Percentiles rank a stretch among this genome's conserved stretches.
phyloP scores from a whole-genome alignment of 179 eudicot genomes.

The Heliamphora pulchella region DNA sequence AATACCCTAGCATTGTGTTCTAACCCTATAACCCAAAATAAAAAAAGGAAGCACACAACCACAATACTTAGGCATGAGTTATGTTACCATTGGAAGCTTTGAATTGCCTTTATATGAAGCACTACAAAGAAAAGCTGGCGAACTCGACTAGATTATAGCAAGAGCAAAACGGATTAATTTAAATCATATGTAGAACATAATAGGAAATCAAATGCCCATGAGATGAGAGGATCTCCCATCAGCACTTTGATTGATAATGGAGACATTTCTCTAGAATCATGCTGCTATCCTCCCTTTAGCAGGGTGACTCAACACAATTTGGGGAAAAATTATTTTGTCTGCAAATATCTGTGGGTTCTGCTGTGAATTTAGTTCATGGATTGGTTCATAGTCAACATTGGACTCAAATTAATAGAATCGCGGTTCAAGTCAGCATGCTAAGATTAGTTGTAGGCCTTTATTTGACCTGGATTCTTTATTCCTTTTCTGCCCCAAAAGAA shows the following conservation, averaged over 20 bases:
- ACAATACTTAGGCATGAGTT: not conserved
- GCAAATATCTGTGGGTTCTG: slow-evolving; percentile 7
- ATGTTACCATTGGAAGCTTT: slow-evolving; percentile 1
- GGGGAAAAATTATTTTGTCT: not conserved
- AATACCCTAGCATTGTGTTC: too few relatives aligned
- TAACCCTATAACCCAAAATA: too few relatives aligned
- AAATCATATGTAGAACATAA: not conserved
- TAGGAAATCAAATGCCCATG: not conserved
- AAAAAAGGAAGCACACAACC: too few relatives aligned
- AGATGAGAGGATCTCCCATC: not conserved
- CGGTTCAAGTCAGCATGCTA: not conserved
- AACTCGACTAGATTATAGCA: not conserved
- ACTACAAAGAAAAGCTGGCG: not conserved
- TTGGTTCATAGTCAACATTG: not conserved
- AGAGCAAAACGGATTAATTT: not conserved
- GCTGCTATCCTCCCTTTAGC: not conserved
- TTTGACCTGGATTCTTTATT: not conserved
- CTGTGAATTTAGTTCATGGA: not conserved
- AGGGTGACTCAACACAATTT: not conserved
- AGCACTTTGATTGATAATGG: not conserved
- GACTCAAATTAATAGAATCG: not conserved
- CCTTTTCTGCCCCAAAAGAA: not conserved
- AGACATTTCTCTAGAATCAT: not conserved
- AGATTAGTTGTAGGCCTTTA: not conserved
- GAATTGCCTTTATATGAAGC: not conserved